These are phyloP conservation scores for Themeda triandra DNA, from an alignment of 176 grass and related monocot genomes.

Conservation along the genomic window DNA sequence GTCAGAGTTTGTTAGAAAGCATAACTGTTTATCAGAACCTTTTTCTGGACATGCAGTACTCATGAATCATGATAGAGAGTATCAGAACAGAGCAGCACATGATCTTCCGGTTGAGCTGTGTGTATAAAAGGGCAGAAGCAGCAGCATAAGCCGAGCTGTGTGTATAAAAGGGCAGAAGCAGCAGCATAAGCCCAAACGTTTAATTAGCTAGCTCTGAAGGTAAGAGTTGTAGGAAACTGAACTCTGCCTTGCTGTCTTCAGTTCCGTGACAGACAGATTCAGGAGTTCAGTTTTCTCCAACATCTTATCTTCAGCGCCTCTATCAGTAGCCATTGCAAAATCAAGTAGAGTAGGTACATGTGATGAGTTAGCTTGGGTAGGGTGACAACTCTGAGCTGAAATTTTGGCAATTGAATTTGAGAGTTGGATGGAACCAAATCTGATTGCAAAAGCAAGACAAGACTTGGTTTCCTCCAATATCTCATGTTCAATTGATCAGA, in stretches of 20 bases:
- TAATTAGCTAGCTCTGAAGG: constrained; percentile 35
- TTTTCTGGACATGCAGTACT: constrained; percentile 17
- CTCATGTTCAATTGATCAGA: constrained; percentile 32
- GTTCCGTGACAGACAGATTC: not conserved
- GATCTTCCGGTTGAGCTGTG: not conserved
- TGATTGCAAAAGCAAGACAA: not conserved
- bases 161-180: too few relatives aligned
- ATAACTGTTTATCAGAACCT: not conserved
- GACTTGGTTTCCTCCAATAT: constrained; percentile 62
- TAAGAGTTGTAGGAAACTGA: constrained; percentile 53
- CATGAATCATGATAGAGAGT: constrained; percentile 27
- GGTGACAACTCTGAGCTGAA: not conserved
- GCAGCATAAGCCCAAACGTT: not conserved
- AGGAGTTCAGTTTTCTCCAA: constrained; percentile 48
- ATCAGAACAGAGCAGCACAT: not conserved
- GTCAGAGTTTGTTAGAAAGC: constrained; percentile 43
- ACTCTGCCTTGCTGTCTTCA: constrained; percentile 17
- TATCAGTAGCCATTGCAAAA: constrained; percentile 5
- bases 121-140: constrained; percentile 39
- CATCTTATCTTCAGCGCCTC: constrained; percentile 33
- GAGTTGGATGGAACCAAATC: constrained; percentile 55
- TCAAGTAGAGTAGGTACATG: not conserved
- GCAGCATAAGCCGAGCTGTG: too few relatives aligned
- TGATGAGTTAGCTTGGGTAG: too few relatives aligned
- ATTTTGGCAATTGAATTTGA: constrained; percentile 36